Base-by-base conservation (phyloP, 345 rosid species). In the Euphorbia tirucalli region DNA sequence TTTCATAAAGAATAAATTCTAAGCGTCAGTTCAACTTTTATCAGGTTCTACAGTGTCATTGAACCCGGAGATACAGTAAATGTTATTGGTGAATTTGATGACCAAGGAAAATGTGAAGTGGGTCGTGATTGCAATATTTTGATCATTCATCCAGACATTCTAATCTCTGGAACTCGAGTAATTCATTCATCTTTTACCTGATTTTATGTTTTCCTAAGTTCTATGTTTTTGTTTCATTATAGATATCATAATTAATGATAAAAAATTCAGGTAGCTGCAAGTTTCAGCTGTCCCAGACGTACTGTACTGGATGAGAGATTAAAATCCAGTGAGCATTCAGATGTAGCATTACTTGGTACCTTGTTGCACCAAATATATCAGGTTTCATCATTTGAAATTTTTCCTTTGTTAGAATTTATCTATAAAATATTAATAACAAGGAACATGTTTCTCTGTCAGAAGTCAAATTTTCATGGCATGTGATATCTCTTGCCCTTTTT, bases 151-250 rank as follows among this genome's bases (percentile, higher is more conserved):
- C 99, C 99, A 62, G 87, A 92, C 77, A 78, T 90, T 77, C 81
- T 95, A 66, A 76, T 92, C 81, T 89, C 99, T 79, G 98, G 99
- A 83, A 95, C 97, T 67, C 86, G 88, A 89, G 99, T 95, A 84
- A 75, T 52, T 64, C 41, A 31, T 46, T 27, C 8, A 25, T 61
- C 4, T 58, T 46, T 70, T 62, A 5, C 25, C 57, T 44, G n/a
- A 46, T 64, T 69, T 76, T 6, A 46, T 67, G 19, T 75, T 73
- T 31, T 63, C 27, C 8, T 4, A 31, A 61, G 24, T 57, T 73
- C 58, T 60, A 10, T 67, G 55, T 62, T 31, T 32, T 61, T 31
- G 6, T 37, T 69, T 43, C 13, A n/a, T 19, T 10, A n/a, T 27
- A 67, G 37, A 27, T 31, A 24, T 59, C 48, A 57, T 49, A 55